Conservation (phyloP, 345 rosid genomes). For the Eucalyptus pauciflora region DNA sequence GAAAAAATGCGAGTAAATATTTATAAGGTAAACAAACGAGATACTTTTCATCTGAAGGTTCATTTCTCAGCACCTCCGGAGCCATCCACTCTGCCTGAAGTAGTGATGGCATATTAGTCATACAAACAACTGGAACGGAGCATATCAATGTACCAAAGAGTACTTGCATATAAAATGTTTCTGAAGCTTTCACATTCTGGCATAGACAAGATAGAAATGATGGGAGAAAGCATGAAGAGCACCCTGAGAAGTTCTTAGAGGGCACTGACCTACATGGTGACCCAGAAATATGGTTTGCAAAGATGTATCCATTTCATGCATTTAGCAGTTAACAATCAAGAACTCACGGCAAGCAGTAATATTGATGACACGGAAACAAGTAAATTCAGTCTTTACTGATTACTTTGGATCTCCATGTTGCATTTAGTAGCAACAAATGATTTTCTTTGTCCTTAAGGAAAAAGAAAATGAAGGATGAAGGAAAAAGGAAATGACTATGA, state of each 20-base stretch:
- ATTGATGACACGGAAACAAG: not conserved
- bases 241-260: not conserved
- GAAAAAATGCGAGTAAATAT: not conserved
- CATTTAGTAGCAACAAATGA: not conserved
- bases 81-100: conserved; percentile 99
- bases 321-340: not conserved
- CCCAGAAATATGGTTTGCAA: not conserved
- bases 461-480: not conserved
- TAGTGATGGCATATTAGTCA: not conserved
- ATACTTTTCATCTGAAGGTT: conserved; percentile 96
- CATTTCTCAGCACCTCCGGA: conserved; percentile 93
- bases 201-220: not conserved
- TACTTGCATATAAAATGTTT: not conserved
- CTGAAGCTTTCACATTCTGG: not conserved
- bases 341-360: not conserved
- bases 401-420: not conserved
- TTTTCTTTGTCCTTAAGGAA: not conserved
- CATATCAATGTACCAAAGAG: not conserved
- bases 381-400: not conserved
- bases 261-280: not conserved
- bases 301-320: not conserved
- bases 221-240: not conserved
- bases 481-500: not conserved
- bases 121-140: not conserved
- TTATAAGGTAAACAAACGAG: not conserved